Conservation (phyloP, 1,284 basidiomycete species). For the Cutaneotrichosporon dermatis region DNA sequence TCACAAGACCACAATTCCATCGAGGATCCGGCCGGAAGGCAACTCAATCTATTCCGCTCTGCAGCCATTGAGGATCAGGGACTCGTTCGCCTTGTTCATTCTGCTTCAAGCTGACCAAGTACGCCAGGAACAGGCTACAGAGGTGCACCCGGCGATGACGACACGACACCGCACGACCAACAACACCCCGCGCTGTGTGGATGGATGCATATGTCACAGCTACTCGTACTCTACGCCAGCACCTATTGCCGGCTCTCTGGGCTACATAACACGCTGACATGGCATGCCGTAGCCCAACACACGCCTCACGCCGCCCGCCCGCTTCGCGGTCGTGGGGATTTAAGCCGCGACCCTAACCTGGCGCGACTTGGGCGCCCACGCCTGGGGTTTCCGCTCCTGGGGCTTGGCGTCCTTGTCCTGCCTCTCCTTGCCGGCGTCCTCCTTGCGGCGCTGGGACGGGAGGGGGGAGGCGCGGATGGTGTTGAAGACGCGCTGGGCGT, state of each 20-base stretch:
- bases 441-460: constrained; percentile 47
- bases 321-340: neutral
- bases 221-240: neutral
- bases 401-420: constrained; percentile 12
- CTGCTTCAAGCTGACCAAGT: too few relatives aligned
- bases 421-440: constrained; percentile 1
- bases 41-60: too few relatives aligned
- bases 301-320: neutral
- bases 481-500: constrained; percentile 77
- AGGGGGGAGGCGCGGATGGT: constrained; percentile 67
- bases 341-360: constrained; percentile 29
- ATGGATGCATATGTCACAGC: constrained; percentile 8
- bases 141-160: too few relatives aligned
- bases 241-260: neutral
- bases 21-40: too few relatives aligned
- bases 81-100: too few relatives aligned
- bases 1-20: too few relatives aligned
- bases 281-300: too few relatives aligned
- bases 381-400: constrained; percentile 14
- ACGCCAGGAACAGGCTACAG: too few relatives aligned
- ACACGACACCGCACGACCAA: too few relatives aligned
- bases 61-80: too few relatives aligned
- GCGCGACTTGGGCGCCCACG: constrained; percentile 30
- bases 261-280: too few relatives aligned
- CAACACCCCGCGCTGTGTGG: too few relatives aligned